Base-by-base conservation (phyloP, 805 yeast species). In the Spathaspora passalidarum region DNA sequence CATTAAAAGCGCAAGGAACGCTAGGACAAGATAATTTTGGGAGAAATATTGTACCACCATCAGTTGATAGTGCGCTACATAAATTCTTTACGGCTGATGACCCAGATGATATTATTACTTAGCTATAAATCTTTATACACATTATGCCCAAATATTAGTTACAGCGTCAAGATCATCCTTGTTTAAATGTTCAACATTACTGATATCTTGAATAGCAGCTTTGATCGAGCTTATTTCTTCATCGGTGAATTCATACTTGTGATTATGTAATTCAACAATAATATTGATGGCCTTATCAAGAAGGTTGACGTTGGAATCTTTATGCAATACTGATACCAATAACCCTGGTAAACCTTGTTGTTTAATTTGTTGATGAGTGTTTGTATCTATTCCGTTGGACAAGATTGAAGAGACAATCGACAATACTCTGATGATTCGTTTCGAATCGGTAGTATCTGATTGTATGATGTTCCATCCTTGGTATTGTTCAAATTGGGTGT, bases 381-480 rank as follows among this genome's bases (percentile, higher is more conserved):
- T 74, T 9, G 65, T 60, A 34, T 71, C 66, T 14, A 73, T 57
- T 2, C 78, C 81, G 2, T 81, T 75, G 8, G 86, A 76, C 29
- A 85, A 59, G 13, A 83, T 63, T 1, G 90, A 79, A n/a, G 82
- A 73, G 2, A 83, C 52, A 42, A 83, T 56, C 9, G 87, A 81
- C 35, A 84, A 67, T 0, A 75, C 60, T 61, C 89, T 46, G 83
- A 61, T 48, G 73, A 73, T 32, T 75, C 51, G 54, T 76, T 82
- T n/a, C 35, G 10, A 11, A 39, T 25, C 34, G n/a, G 10, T n/a
- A 18, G n/a, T n/a, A 29, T 6, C n/a, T 9, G 22, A 19, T 37
- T 73, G 62, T 14, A 84, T 57, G 13, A 78, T 55, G 4, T 69
- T 66, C 85, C 95, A 85, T 7, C 97, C 97, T 14, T 77, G 61